Percentiles rank a stretch among this genome's conserved stretches.
Conservation (phyloP, 164 flowering plant genomes). For the Chimonanthus praecox region DNA sequence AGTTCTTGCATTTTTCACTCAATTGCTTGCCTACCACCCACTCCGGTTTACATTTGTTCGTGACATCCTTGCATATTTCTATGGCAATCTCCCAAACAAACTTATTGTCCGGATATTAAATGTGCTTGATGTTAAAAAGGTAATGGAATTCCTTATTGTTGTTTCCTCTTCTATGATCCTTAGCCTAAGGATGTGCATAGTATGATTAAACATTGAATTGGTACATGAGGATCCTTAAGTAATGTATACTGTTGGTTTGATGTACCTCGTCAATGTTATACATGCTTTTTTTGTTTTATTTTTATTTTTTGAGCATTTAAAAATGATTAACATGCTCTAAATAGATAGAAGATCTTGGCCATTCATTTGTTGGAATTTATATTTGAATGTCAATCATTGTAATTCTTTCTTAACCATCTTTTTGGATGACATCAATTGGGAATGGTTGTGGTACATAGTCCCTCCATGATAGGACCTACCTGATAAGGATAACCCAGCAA, state of each 20-base stretch:
- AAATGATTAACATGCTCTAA: background rate
- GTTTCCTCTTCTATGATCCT: background rate
- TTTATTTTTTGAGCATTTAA: too few species aligned
- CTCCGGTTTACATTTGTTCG: slow-evolving; percentile 90
- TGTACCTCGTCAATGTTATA: background rate
- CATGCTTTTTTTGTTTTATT: too few species aligned
- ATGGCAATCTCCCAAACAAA: slow-evolving; percentile 91
- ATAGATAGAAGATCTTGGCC: background rate
- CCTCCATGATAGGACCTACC: background rate
- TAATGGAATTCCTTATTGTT: slow-evolving; percentile 15
- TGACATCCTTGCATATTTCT: slow-evolving; percentile 93
- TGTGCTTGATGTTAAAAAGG: slow-evolving; percentile 86
- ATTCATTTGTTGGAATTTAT: background rate
- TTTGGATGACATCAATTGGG: background rate
- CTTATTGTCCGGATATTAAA: slow-evolving; percentile 71
- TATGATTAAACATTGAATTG: background rate
- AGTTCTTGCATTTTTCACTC: slow-evolving; percentile 57
- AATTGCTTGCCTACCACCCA: slow-evolving; percentile 77
- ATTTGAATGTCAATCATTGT: background rate
- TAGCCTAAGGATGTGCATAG: background rate
- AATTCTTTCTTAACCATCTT: background rate
- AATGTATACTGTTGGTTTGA: background rate
- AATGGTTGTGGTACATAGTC: background rate
- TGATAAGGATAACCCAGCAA: background rate
- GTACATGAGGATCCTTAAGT: background rate